Conservation (phyloP, 164 flowering plant species). For the Echeveria elegans region DNA sequence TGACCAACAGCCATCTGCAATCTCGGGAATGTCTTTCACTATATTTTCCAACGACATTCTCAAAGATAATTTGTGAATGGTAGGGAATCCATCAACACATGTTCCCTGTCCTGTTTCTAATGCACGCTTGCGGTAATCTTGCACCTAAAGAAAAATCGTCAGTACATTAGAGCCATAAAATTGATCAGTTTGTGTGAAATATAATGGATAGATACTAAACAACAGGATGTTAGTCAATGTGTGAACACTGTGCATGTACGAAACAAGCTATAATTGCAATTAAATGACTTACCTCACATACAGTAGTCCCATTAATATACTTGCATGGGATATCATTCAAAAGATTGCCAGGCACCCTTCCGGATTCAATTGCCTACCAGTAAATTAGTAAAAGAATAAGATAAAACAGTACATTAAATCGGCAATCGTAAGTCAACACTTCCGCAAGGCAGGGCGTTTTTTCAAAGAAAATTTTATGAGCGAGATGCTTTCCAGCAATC, state of each 20-base stretch:
- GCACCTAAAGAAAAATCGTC: slow-evolving; percentile 39
- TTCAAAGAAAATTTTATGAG: not conserved
- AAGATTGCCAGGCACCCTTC: slow-evolving; percentile 76
- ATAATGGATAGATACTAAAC: not conserved
- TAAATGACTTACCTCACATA: slow-evolving; percentile 72
- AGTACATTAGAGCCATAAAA: slow-evolving; percentile 5
- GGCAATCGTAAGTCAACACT: not conserved
- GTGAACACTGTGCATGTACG: not conserved
- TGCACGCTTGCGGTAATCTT: slow-evolving; percentile 58
- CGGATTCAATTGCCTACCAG: slow-evolving; percentile 89
- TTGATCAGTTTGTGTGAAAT: not conserved
- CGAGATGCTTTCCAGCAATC: not conserved
- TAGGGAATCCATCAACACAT: slow-evolving; percentile 29
- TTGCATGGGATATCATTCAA: slow-evolving; percentile 87
- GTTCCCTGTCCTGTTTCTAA: slow-evolving; percentile 32
- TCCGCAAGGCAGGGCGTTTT: not conserved
- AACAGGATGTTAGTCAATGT: not conserved
- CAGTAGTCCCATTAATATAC: slow-evolving; percentile 54
- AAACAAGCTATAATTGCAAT: not conserved
- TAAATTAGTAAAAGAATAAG: slow-evolving; percentile 7
- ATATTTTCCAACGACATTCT: slow-evolving; percentile 88
- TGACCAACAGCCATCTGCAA: slow-evolving; percentile 81
- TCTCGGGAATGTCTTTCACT: slow-evolving; percentile 81
- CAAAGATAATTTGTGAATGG: slow-evolving; percentile 50
- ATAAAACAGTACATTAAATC: not conserved